Base-by-base conservation (phyloP, 805 yeast genomes). In the Candida succiphila region DNA sequence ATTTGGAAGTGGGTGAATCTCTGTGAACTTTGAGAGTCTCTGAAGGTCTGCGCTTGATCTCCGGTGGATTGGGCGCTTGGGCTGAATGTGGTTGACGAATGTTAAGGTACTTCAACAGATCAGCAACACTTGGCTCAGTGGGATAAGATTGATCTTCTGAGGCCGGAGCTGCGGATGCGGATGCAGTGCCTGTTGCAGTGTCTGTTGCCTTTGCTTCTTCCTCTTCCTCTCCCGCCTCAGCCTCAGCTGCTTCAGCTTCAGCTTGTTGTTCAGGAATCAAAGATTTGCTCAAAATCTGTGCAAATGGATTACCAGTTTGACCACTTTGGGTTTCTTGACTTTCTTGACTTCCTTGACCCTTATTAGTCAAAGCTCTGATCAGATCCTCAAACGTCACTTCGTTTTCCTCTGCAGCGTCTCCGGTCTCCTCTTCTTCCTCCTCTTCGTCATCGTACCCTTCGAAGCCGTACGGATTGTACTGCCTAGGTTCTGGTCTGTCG, bases 1-100 rank as follows among this genome's bases (percentile, higher is more conserved):
- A 37, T 14, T 40, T 42, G 25, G 38, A 31, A 12, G 34, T 14
- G 9, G 44, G 36, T 23, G 28, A 5, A 7, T 12, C 7, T 15
- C 26, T 24, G 7, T 7, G 26, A 12, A 12, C 14, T 7, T 9
- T 6, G 7, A 7, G 10, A 7, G 14, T 13, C 7, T 12, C 10
- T 9, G 26, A 9, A 12, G 26, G n/a, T 24, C 26, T 24, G 9
- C 26, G 10, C 26, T 24, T 24, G 26, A 13, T 13, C 9, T 6
- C 10, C 6, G 26, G n/a, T 6, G 7, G 10, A 9, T 24, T 18
- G 14, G 7, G 28, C 16, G 28, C 8, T 7, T 14, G 5, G 7
- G 17, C 15, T 9, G 17, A n/a, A n/a, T 12, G 28, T 25, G 28
- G 28, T 24, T 8, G 26, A 9, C 10, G 24, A 12, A 22, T 22